Base-by-base conservation (phyloP, 176 grass and related monocot species). In the Poa pratensis region DNA sequence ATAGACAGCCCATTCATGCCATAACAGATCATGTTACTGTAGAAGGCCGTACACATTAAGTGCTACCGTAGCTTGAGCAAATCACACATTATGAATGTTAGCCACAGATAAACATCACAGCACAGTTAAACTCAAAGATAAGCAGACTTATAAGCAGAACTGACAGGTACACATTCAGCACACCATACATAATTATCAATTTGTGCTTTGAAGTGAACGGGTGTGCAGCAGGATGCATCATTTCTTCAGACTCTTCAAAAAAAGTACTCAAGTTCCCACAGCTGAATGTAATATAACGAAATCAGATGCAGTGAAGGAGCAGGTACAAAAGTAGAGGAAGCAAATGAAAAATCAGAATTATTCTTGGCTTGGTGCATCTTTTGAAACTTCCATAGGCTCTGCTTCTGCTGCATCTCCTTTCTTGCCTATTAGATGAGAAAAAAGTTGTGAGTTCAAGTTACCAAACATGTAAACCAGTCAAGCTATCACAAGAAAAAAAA, bases 331-430 rank as follows among this genome's bases (percentile, higher is more conserved):
- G 76, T 80, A 84, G 65, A 15, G 32, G 43, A 80, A 84, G 70
- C 19, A 43, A 87, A 84, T 81, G 27, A 69, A 87, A 82, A 84
- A 81, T 71, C 18, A 77, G 66, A 87, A 53, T 63, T 85, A 92
- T 92, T 79, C 90, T 79, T 87, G 78, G 59, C 69, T 62, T 61
- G 84, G 63, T 30, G 90, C 89, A 88, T 85, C 91, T 53, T 94
- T 83, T 53, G 95, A 82, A 58, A 82, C 64, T 48, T 94, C 91
- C 94, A 92, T 94, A 5, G 91, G 84, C 75, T 95, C 91, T 69
- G 91, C 86, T 65, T 94, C 93, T 63, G 88, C 91, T 62, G 89
- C 72, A 18, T 98, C 93, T 16, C 75, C 88, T 80, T 96, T 99
- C 80, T 99, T 96, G 48, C 94, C 96, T 99, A 73, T 67, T 67